Conservation (phyloP, 139 green algal genomes). For the Pleodorina starrii region DNA sequence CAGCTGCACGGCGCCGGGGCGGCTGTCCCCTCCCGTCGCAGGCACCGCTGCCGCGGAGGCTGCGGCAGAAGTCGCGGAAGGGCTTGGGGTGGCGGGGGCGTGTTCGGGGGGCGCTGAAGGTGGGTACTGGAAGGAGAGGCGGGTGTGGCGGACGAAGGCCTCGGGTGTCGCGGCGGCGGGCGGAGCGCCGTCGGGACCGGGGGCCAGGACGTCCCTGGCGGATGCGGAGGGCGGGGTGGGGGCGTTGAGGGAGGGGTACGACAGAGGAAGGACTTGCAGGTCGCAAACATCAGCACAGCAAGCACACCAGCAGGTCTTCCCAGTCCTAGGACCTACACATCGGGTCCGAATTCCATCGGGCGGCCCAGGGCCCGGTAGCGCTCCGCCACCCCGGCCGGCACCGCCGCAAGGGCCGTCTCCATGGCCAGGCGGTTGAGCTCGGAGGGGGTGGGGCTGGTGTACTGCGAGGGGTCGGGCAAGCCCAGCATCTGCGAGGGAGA, state of each 20-base stretch:
- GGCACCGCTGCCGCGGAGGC: background rate
- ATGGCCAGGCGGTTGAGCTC: background rate
- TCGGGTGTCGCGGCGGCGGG: background rate
- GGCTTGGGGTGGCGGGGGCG: background rate
- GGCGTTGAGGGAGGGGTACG: background rate
- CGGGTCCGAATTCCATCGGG: constrained; percentile 1
- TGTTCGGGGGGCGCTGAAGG: no score
- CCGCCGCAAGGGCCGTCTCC: constrained; percentile 2
- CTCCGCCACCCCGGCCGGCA: background rate
- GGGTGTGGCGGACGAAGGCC: background rate
- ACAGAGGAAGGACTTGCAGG: background rate
- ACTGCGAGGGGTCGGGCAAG: background rate
- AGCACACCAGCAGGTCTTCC: background rate
- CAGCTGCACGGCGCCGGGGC: background rate
- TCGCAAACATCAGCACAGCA: background rate
- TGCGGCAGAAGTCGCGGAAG: background rate
- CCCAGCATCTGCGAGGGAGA: background rate
- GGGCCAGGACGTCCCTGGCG: background rate
- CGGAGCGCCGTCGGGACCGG: background rate
- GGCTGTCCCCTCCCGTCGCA: background rate
- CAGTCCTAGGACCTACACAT: background rate
- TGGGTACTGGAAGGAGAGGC: background rate
- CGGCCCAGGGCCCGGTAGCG: background rate
- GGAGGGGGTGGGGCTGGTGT: background rate
- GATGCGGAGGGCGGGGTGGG: background rate